phyloP scores from a whole-genome alignment of 1,284 basidiomycete species.

The Wolfiporia cocos region DNA sequence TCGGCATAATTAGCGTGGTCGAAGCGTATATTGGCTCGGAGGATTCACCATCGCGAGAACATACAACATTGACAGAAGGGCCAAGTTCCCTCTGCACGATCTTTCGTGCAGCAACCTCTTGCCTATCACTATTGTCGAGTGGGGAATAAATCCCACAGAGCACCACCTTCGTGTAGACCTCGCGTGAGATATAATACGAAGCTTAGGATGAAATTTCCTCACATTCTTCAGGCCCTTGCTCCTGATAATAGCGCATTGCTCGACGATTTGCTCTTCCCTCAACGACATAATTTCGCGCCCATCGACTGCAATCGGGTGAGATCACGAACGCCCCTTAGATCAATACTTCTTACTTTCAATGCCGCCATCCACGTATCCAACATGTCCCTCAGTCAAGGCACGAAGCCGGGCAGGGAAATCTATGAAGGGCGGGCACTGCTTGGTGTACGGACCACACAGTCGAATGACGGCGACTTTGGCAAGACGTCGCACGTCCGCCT shows the following conservation, averaged over 20 bases:
- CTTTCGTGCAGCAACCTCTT: conserved; percentile 39
- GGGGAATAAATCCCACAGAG: conserved; percentile 46
- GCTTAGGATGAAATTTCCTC: conserved; percentile 2
- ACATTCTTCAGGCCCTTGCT: conserved; percentile 34
- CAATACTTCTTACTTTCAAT: conserved; percentile 31
- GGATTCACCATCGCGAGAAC: conserved; percentile 33
- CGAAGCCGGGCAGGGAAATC: conserved; percentile 40
- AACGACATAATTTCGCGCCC: conserved; percentile 38
- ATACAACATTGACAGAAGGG: conserved; percentile 32
- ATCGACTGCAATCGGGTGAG: conserved; percentile 29
- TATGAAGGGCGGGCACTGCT: conserved; percentile 35
- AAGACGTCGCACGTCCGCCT: conserved; percentile 38
- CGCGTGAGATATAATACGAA: background rate
- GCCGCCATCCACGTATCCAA: conserved; percentile 41
- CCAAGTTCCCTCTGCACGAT: conserved; percentile 35
- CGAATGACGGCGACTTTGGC: conserved; percentile 49
- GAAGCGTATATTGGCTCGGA: background rate
- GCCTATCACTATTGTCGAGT: conserved; percentile 36
- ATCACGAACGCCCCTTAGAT: background rate
- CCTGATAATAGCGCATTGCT: conserved; percentile 36
- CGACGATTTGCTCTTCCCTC: conserved; percentile 33
- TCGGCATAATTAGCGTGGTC: background rate
- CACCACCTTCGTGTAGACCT: conserved; percentile 24
- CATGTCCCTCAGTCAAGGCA: conserved; percentile 36
- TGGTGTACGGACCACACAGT: conserved; percentile 40